Conservation (phyloP, 257 asterid genomes). For the Solanum phureja region DNA sequence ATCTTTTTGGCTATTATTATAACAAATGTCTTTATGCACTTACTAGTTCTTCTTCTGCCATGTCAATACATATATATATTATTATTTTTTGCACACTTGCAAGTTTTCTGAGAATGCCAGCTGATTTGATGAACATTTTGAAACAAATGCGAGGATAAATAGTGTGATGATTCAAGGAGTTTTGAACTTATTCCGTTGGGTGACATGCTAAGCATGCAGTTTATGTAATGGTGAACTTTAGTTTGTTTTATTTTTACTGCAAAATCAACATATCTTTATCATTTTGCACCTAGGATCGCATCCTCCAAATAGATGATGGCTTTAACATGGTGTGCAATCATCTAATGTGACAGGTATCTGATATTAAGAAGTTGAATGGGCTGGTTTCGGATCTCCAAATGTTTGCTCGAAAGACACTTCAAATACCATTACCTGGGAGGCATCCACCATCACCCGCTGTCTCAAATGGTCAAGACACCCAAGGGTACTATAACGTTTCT, state of each 20-base stretch:
- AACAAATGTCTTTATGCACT: not conserved
- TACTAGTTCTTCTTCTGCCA: not conserved
- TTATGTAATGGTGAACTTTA: not conserved
- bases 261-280: not conserved
- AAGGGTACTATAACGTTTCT: constrained; percentile 22
- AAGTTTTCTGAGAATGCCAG: not conserved
- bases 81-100: not conserved
- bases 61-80: not conserved
- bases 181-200: not conserved
- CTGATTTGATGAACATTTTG: not conserved
- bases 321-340: not conserved
- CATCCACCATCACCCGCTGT: constrained; percentile 70
- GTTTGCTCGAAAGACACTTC: constrained; percentile 87
- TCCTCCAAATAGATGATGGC: not conserved
- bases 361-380: constrained; percentile 77
- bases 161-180: not conserved
- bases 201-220: not conserved
- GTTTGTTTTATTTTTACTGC: not conserved
- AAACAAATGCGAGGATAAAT: not conserved
- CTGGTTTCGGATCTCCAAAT: constrained; percentile 83
- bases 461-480: constrained; percentile 31
- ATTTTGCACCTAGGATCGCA: not conserved
- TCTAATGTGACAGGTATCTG: constrained; percentile 50
- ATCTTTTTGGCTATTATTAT: not conserved
- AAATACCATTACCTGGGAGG: constrained; percentile 83